phyloP scores from a whole-genome alignment of 202 grass and related monocot genomes.

The Schoenoplectus tabernaemontani region DNA sequence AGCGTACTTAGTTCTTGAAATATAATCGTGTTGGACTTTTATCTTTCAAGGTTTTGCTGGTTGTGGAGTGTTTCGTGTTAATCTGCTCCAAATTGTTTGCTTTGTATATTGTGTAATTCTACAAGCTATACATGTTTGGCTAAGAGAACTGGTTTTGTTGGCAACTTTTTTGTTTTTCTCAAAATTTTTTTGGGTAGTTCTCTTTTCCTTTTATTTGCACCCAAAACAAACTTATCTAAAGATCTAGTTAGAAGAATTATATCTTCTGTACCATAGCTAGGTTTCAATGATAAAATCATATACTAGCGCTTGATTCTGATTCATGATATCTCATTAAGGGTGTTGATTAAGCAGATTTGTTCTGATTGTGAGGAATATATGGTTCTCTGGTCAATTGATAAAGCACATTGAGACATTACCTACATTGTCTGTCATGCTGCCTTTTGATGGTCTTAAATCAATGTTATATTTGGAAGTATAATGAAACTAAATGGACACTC shows the following conservation, averaged over 20 bases:
- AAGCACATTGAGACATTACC: background rate
- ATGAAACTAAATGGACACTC: too few relatives aligned
- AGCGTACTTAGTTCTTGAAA: background rate
- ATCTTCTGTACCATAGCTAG: background rate
- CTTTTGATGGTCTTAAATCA: too few relatives aligned
- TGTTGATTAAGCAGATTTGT: background rate
- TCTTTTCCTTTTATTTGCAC: background rate
- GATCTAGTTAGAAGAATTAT: background rate
- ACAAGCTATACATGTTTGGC: constrained; percentile 1
- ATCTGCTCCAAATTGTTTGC: constrained; percentile 14
- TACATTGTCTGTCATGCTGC: too few relatives aligned
- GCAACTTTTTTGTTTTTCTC: background rate
- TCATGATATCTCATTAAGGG: background rate
- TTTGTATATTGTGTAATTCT: constrained; percentile 17
- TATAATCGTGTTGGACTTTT: background rate
- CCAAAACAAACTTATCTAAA: background rate
- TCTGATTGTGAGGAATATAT: background rate
- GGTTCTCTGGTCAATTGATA: background rate
- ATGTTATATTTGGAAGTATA: too few relatives aligned
- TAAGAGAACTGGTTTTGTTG: constrained; percentile 10
- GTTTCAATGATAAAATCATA: background rate
- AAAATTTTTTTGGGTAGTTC: background rate
- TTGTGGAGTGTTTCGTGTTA: constrained; percentile 11
- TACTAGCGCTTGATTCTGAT: background rate
- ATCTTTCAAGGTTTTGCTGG: background rate